Evolutionary conservation across 1,284 basidiomycete genomes (phyloP).

Genomic region (Ceratobasidium sp.): DNA sequence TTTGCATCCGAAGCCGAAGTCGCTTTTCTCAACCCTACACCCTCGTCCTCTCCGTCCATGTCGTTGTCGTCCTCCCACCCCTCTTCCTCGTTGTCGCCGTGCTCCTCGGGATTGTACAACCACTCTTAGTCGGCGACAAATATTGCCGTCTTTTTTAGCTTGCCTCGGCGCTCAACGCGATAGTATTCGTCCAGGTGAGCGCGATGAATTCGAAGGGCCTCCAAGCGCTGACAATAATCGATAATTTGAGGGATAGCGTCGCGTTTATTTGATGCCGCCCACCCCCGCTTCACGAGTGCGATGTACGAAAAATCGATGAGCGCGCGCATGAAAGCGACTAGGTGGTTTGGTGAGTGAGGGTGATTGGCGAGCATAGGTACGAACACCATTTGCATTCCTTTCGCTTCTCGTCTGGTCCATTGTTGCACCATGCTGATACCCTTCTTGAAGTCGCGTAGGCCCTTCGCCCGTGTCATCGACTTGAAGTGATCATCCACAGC

Average conservation of each 20-base stretch:
- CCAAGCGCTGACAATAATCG: background rate
- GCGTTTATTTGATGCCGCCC: background rate
- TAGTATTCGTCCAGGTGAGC: constrained; percentile 8
- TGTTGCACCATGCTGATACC: background rate
- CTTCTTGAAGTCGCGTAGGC: constrained; percentile 7
- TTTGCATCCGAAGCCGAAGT: background rate
- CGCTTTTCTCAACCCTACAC: background rate
- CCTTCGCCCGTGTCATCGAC: background rate
- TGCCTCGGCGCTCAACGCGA: too few species aligned
- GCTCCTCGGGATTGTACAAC: background rate
- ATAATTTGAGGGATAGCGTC: background rate
- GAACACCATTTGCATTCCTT: constrained; percentile 13
- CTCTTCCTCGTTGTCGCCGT: background rate
- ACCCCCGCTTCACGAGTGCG: background rate
- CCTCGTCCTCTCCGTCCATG: background rate
- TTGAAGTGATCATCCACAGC: background rate
- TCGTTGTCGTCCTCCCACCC: background rate
- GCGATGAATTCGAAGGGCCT: background rate
- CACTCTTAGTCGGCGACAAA: background rate
- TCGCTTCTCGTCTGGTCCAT: constrained; percentile 18
- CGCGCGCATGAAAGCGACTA: background rate
- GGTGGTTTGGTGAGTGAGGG: too few species aligned
- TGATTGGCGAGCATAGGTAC: background rate
- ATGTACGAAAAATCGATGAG: constrained; percentile 1
- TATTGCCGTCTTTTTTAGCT: background rate